Evolutionary conservation across 306 rosid genomes (phyloP).

Genomic region (Alnus rubra): DNA sequence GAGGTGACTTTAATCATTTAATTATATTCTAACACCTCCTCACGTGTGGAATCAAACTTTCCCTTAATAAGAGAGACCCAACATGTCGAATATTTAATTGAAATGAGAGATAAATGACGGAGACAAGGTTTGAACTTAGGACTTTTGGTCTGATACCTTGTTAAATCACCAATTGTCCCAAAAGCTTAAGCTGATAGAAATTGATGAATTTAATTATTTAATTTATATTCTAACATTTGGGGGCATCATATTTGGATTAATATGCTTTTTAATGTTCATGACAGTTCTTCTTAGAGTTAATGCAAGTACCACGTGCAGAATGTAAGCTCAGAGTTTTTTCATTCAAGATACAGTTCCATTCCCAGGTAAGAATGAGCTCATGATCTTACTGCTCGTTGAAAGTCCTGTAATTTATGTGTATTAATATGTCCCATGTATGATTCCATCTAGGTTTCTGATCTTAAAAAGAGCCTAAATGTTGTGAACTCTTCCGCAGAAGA

Average conservation of each 20-base stretch:
- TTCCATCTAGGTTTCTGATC: constrained; percentile 74
- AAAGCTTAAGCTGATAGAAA: too few relatives aligned
- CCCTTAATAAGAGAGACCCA: too few relatives aligned
- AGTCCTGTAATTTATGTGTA: constrained; percentile 22
- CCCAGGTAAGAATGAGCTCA: constrained; percentile 60
- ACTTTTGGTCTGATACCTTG: too few relatives aligned
- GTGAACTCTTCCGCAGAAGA: constrained; percentile 79
- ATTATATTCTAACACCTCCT: too few relatives aligned
- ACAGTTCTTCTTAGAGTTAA: constrained; percentile 78
- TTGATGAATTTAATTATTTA: too few relatives aligned
- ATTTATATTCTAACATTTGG: too few relatives aligned
- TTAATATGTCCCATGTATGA: constrained; percentile 25
- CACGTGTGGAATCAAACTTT: too few relatives aligned
- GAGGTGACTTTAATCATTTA: too few relatives aligned
- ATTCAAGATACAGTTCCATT: constrained; percentile 78
- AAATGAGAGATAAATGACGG: too few relatives aligned
- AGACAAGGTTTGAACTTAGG: too few relatives aligned
- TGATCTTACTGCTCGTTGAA: constrained; percentile 6
- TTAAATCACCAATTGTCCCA: too few relatives aligned
- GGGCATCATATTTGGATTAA: constrained; percentile 15
- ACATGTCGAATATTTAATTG: too few relatives aligned
- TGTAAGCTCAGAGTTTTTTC: constrained; percentile 82
- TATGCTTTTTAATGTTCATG: constrained; percentile 18
- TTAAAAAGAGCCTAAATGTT: constrained; percentile 61
- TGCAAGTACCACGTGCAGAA: constrained; percentile 93